These are phyloP conservation scores for Camellia lanceoleosa DNA, from an alignment of 148 eudicot species.

Conservation along the genomic window DNA sequence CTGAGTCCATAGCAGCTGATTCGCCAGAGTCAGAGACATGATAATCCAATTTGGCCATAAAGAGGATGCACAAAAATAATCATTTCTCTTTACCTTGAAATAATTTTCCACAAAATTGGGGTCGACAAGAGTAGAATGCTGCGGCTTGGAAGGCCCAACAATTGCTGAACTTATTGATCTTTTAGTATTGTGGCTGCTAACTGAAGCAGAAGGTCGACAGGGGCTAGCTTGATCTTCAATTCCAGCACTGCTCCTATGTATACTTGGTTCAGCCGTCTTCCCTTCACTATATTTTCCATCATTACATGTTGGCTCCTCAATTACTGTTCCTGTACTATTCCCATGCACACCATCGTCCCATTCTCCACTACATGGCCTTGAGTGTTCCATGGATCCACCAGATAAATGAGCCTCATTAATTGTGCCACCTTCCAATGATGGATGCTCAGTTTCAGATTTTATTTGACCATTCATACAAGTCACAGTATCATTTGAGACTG, in stretches of 20 bases:
- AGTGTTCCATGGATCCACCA: slow-evolving; percentile 35
- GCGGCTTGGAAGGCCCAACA: slow-evolving; percentile 34
- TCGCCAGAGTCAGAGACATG: not conserved
- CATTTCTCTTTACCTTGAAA: slow-evolving; percentile 60
- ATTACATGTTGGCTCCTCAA: slow-evolving; percentile 30
- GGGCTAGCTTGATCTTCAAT: slow-evolving; percentile 24
- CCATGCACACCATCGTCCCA: slow-evolving; percentile 17
- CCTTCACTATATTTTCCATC: slow-evolving; percentile 25
- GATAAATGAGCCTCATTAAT: slow-evolving; percentile 24
- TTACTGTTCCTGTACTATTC: slow-evolving; percentile 17
- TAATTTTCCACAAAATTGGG: slow-evolving; percentile 95
- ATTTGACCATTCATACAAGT: slow-evolving; percentile 27
- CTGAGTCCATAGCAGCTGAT: not conserved
- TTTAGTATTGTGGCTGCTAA: slow-evolving; percentile 25
- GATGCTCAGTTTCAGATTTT: slow-evolving; percentile 36
- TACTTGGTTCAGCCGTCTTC: slow-evolving; percentile 30
- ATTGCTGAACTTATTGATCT: slow-evolving; percentile 42
- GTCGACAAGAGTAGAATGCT: slow-evolving; percentile 69
- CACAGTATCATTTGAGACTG: slow-evolving; percentile 28
- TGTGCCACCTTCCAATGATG: slow-evolving; percentile 28
- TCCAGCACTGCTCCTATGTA: slow-evolving; percentile 19
- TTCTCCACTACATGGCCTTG: slow-evolving; percentile 24
- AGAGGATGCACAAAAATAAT: slow-evolving; percentile 3
- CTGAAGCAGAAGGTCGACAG: slow-evolving; percentile 38
- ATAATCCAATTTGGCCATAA: not conserved